Evolutionary conservation across 1,284 basidiomycete species (phyloP), one percentile per base, ranked within the genome.

Genomic region (Trichosporon asahii): DNA sequence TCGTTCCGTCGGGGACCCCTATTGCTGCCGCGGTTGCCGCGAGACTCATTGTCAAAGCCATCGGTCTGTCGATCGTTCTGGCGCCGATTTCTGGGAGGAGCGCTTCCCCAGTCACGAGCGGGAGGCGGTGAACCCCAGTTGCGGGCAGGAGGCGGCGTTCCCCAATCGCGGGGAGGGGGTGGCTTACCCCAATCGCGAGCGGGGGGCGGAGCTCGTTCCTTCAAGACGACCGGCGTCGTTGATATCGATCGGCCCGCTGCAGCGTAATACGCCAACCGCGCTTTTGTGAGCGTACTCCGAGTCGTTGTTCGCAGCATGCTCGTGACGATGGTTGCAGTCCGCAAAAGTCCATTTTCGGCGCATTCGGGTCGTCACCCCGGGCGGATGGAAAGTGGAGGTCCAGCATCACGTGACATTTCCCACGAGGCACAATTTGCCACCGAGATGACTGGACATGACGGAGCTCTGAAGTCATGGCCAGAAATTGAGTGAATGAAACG

Each of bases 281-380:
- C 49, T 12, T 53, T 55, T n/a, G 60, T 9, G 15, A 57, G 21
- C 49, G 65, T 21, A 9, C 53, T 37, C 65, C 65, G 46, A 18
- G 33, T 27, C 31, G 65, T 25, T 15, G 65, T 66, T 15, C 65
- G 65, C 18, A 66, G 65, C 27, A 66, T 55, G 65, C 65, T 66
- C 65, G 60, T 66, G 11, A 18, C 57, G 57, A 61, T 31, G 57
- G 57, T 33, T 61, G 57, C 29, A 18, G 57, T 15, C 29, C 31
- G 11, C 25, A 29, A 61, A 61, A 61, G 57, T 29, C 57, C 29
- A 18, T n/a, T 31, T 31, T 61, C 57, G 57, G 57, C 18, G 18
- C 57, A 18, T 61, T 61, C 29, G 57, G 35, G 57, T 31, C 57
- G 57, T 31, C 29, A 11, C 12, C 55, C 5, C 1, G 27, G 12